Conservation (phyloP, 1,284 basidiomycete genomes). For the Naganishia sp. region DNA sequence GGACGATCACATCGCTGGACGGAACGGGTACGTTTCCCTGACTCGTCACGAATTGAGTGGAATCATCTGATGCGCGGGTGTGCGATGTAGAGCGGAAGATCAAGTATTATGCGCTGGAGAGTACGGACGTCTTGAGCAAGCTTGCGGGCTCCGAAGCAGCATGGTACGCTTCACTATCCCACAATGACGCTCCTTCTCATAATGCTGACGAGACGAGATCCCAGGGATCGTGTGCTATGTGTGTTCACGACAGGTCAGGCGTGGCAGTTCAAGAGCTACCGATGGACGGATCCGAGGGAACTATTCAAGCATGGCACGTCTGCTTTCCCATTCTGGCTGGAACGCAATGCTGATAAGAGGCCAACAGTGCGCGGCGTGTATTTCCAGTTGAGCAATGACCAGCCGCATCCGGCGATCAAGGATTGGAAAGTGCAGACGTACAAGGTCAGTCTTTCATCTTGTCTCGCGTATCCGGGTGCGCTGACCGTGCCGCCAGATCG, state of each 20-base stretch:
- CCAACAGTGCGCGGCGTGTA: conserved; percentile 83
- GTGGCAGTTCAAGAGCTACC: conserved; percentile 97
- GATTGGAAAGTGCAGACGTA: conserved; percentile 97
- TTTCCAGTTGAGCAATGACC: conserved; percentile 88
- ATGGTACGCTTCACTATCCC: conserved; percentile 59
- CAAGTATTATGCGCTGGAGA: conserved; percentile 83
- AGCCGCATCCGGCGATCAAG: conserved; percentile 79
- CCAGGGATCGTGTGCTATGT: conserved; percentile 83
- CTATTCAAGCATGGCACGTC: conserved; percentile 86
- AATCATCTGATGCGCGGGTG: not conserved
- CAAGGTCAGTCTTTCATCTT: conserved; percentile 61
- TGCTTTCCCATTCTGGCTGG: conserved; percentile 14
- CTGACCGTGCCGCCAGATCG: conserved; percentile 63
- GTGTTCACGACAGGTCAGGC: conserved; percentile 96
- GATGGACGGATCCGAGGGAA: conserved; percentile 87
- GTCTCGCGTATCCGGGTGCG: not conserved
- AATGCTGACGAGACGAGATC: conserved; percentile 15
- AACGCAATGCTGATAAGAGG: conserved; percentile 18
- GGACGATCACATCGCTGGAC: conserved; percentile 61
- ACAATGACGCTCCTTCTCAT: not conserved
- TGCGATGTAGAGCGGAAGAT: conserved; percentile 49
- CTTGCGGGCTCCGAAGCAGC: conserved; percentile 73
- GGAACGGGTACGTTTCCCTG: conserved; percentile 38
- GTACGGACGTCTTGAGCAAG: conserved; percentile 85
- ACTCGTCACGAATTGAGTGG: not conserved